Evolutionary conservation across 345 rosid species (phyloP).

Genomic region (Moricandia moricandioides): DNA sequence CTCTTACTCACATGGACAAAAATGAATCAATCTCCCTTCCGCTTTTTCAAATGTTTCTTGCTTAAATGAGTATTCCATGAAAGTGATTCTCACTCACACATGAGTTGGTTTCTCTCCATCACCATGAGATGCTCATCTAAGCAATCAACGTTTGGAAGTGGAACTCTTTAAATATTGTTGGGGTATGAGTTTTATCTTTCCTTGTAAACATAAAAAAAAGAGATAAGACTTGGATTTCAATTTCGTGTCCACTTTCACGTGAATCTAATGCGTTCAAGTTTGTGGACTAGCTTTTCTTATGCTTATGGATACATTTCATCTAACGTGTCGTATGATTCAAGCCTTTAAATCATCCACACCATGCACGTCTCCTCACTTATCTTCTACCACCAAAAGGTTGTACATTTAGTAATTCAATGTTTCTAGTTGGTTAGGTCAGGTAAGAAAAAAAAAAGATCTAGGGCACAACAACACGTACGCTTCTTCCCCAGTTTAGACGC

Average conservation of each 20-base stretch:
- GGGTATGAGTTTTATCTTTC: background rate
- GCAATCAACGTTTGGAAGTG: slow-evolving; percentile 40
- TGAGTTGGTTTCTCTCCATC: slow-evolving; percentile 12
- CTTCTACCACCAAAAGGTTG: background rate
- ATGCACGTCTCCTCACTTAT: slow-evolving; percentile 30
- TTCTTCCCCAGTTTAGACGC: slow-evolving; percentile 16
- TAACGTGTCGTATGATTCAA: slow-evolving; percentile 36
- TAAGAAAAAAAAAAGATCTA: background rate
- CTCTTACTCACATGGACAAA: slow-evolving; percentile 13
- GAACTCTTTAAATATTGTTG: background rate
- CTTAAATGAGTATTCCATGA: slow-evolving; percentile 43
- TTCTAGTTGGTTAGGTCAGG: background rate
- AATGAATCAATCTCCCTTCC: slow-evolving; percentile 15
- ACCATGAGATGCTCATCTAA: slow-evolving; percentile 40
- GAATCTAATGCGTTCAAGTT: slow-evolving; percentile 39
- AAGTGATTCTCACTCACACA: slow-evolving; percentile 8
- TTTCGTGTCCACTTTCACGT: slow-evolving; percentile 24
- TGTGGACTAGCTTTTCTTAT: slow-evolving; percentile 15
- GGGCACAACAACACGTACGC: slow-evolving; percentile 22
- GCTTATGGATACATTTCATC: slow-evolving; percentile 8
- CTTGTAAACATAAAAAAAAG: background rate
- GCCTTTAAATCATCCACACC: slow-evolving; percentile 24
- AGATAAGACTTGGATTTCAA: background rate
- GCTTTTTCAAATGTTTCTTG: slow-evolving; percentile 35
- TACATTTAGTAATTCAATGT: background rate